A percentile compares a stretch with the other conserved stretches of the same genome.
Evolutionary conservation across 352 stramenopile genomes (phyloP).

Genomic region (Bremia lactucae): DNA sequence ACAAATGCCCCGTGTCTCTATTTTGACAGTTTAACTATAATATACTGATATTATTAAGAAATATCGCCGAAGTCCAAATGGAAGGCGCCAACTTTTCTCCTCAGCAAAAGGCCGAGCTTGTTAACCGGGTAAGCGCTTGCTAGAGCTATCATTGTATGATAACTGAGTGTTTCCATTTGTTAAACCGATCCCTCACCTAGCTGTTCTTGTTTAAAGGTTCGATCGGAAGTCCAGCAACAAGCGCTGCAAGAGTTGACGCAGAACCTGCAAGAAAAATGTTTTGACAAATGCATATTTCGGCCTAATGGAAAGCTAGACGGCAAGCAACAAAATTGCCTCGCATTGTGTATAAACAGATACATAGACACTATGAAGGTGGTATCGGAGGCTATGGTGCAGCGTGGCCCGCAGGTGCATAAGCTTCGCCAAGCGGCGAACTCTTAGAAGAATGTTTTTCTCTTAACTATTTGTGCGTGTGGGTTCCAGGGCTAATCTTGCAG

Average conservation of each 20-base stretch:
- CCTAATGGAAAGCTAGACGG: constrained; percentile 75
- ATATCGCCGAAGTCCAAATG: constrained; percentile 39
- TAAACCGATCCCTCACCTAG: neutral
- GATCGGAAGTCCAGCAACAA: constrained; percentile 75
- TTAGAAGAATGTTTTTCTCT: neutral
- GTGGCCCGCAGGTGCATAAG: constrained; percentile 38
- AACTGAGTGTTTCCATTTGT: too few species aligned
- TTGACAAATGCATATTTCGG: constrained; percentile 83
- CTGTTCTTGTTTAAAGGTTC: constrained; percentile 27
- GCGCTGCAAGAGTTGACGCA: constrained; percentile 78
- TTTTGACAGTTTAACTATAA: too few species aligned
- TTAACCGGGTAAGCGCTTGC: constrained; percentile 66
- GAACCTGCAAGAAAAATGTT: constrained; percentile 85
- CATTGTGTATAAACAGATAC: constrained; percentile 85
- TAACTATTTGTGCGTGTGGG: constrained; percentile 1
- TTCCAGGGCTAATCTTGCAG: constrained; percentile 7
- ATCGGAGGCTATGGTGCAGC: constrained; percentile 71
- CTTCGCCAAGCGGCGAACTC: neutral
- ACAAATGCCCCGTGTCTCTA: too few species aligned
- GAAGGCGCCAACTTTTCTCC: constrained; percentile 68
- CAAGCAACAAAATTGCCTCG: constrained; percentile 87
- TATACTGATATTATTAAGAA: too few species aligned
- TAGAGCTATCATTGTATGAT: neutral
- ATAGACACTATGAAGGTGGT: constrained; percentile 88
- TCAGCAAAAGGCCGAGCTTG: constrained; percentile 77